Evolutionary conservation across 2,329 filamentous ascomycete genomes (phyloP).

Genomic region (Fusarium nodosum): DNA sequence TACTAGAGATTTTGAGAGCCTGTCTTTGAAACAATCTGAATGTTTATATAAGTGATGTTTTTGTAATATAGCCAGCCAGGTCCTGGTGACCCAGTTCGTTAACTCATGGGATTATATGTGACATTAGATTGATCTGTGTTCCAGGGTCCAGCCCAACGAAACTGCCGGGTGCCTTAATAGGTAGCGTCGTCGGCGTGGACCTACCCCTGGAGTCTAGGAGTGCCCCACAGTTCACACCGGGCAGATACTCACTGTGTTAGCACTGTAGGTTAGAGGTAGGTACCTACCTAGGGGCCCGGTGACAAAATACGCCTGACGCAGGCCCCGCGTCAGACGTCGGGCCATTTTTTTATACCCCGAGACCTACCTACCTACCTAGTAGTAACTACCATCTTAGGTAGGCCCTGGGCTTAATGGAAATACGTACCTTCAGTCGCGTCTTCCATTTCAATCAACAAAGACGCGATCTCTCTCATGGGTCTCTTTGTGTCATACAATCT

Average conservation of each 20-base stretch:
- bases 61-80: neutral
- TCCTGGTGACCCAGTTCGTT: neutral
- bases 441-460: neutral
- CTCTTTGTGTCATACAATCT: conserved; percentile 10
- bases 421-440: conserved; percentile 27
- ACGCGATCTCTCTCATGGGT: conserved; percentile 19
- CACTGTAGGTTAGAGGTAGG: no score
- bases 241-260: neutral
- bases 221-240: conserved; percentile 1
- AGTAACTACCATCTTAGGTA: no score
- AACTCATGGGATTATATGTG: conserved; percentile 2
- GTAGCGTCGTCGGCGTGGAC: neutral
- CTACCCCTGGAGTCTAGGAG: neutral
- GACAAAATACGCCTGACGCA: no score
- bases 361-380: no score
- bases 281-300: no score
- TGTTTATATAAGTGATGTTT: neutral
- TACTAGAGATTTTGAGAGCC: conserved; percentile 19
- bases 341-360: no score
- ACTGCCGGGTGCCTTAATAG: neutral
- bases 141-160: neutral
- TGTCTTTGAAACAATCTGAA: neutral
- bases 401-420: conserved; percentile 6
- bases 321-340: no score
- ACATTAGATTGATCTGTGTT: conserved; percentile 5